Percentiles rank a stretch among this genome's conserved stretches.
Conservation (phyloP, 441 rosid species). For the Lepidium campestre region DNA sequence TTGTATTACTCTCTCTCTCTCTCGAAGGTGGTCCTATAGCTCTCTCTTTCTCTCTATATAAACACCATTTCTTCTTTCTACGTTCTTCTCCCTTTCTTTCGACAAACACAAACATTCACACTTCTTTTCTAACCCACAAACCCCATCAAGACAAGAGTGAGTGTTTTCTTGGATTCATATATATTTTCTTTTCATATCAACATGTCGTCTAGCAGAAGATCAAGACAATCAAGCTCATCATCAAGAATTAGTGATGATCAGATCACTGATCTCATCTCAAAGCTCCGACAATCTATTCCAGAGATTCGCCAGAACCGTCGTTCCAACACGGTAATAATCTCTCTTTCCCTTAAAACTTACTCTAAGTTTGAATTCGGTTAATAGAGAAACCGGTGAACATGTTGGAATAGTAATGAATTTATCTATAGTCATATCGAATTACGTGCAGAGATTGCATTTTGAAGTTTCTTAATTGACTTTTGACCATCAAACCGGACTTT, state of each 20-base stretch:
- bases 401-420: constrained; percentile 15
- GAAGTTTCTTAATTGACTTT: constrained; percentile 22
- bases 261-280: constrained; percentile 77
- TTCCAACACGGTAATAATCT: constrained; percentile 56
- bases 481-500: constrained; percentile 27
- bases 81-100: constrained; percentile 41
- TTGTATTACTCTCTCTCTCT: constrained; percentile 28
- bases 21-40: constrained; percentile 50
- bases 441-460: constrained; percentile 21
- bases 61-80: constrained; percentile 25
- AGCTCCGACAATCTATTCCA: constrained; percentile 77
- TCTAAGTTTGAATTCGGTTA: constrained; percentile 2
- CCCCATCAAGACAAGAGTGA: constrained; percentile 4
- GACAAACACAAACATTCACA: constrained; percentile 22
- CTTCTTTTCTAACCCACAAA: constrained; percentile 2
- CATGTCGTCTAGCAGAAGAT: constrained; percentile 92
- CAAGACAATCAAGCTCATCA: constrained; percentile 46
- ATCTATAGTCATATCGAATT: constrained; percentile 5
- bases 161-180: constrained; percentile 12
- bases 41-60: constrained; percentile 43
- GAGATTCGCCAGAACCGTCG: constrained; percentile 74
- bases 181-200: not conserved
- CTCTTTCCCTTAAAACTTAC: not conserved
- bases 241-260: constrained; percentile 87
- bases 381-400: constrained; percentile 5